Evolutionary conservation across 148 eudicot genomes (phyloP), one percentile per base, ranked within the genome.

Genomic region (Rhododendron molle): DNA sequence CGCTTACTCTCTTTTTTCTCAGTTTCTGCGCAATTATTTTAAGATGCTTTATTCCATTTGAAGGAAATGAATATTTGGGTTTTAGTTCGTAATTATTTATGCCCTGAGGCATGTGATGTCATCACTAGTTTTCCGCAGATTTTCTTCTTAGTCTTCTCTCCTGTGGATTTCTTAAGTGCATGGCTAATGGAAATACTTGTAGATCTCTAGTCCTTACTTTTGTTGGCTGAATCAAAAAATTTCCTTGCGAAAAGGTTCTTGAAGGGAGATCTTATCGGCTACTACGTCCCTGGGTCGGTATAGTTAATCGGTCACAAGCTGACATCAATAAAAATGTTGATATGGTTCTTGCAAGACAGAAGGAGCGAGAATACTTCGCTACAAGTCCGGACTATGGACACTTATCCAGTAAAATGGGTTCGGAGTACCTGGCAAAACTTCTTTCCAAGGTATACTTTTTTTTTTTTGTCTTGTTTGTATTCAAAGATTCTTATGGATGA

Each of bases 271-370:
- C 96, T 52, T 93, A 91, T 82, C 85, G 92, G 77, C 83, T 93
- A 80, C 94, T 88, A 81, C 89, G 83, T 4, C 96, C 94, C 7
- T 93, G 96, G 96, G 94, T 93, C 23, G 96, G 94, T 50, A 83
- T 93, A 81, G 96, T 93, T 72, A 93, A 93, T 82, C 91, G 96
- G 26, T 93, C 96, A 77, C 96, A 93, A 80, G 94, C 94, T 83
- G 96, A 93, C 80, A 93, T 93, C 78, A 93, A 92, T 56, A 93
- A 88, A 89, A 90, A 90, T 81, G 92, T 86, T 81, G 93, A 93
- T 67, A 93, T 93, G 93, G 86, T 88, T 83, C 88, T 84, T 85
- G 94, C 96, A 78, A 93, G 96, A 89, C 89, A 80, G 78, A 92
- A 88, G 81, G 96, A 93, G 74, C 90, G 83, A 8, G 96, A 93